A percentile compares a stretch with the other conserved stretches of the same genome.
Evolutionary conservation across 768 basidiomycete species (phyloP).

Genomic region (Tricholoma hemisulphureum): DNA sequence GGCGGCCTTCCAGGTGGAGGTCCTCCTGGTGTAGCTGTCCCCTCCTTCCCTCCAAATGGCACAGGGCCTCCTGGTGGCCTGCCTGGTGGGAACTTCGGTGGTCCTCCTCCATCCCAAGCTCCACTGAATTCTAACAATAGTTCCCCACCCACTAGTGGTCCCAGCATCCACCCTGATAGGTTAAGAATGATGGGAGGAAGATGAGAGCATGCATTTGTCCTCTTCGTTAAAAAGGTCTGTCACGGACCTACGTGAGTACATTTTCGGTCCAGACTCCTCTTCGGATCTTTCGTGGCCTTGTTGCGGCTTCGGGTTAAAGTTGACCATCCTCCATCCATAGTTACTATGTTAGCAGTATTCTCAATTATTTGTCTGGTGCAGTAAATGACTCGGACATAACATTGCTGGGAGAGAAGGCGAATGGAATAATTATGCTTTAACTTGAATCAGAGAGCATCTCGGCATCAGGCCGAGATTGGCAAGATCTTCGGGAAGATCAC

Average conservation of each 20-base stretch:
- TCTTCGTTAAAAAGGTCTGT: too few relatives aligned
- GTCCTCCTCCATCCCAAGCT: conserved; percentile 33
- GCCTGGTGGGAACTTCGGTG: conserved; percentile 30
- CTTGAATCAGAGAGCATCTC: too few relatives aligned
- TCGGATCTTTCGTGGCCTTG: conserved; percentile 1
- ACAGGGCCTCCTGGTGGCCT: conserved; percentile 26
- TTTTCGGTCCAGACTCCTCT: not conserved
- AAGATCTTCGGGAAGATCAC: too few relatives aligned
- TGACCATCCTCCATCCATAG: not conserved
- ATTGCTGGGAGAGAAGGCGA: too few relatives aligned
- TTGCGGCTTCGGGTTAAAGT: not conserved
- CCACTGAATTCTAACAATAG: conserved; percentile 22
- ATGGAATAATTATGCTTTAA: too few relatives aligned
- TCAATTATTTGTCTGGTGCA: not conserved
- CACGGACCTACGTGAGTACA: not conserved
- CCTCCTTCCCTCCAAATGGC: conserved; percentile 45
- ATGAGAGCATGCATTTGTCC: conserved; percentile 6
- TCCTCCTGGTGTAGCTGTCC: conserved; percentile 43
- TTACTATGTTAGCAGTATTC: not conserved
- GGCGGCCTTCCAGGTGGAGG: conserved; percentile 34
- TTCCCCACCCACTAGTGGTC: conserved; percentile 36
- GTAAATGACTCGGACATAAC: not conserved
- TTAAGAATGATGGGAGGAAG: conserved; percentile 69
- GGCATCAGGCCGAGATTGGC: too few relatives aligned
- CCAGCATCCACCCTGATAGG: conserved; percentile 83